A percentile compares a stretch with the other conserved stretches of the same genome.
Conservation (phyloP, 768 basidiomycete species). For the Mycena polygramma region DNA sequence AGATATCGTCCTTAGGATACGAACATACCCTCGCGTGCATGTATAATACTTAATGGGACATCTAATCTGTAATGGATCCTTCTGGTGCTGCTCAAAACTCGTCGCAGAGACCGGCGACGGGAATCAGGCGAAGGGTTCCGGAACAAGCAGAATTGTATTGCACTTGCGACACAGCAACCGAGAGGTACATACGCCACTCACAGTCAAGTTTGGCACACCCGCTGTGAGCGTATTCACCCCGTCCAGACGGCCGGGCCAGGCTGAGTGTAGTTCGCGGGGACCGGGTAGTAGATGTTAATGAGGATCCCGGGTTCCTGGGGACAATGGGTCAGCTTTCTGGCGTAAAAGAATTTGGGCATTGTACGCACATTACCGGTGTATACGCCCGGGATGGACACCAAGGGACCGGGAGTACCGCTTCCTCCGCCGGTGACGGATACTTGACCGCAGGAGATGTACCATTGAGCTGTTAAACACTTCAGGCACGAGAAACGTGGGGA, state of each 20-base stretch:
- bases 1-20: not conserved
- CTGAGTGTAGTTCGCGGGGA: conserved; percentile 48
- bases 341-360: not conserved
- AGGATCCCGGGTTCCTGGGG: conserved; percentile 43
- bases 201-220: too few species aligned
- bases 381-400: conserved; percentile 54
- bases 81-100: too few species aligned
- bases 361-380: conserved; percentile 48
- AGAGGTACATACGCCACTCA: too few species aligned
- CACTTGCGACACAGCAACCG: too few species aligned
- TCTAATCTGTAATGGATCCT: too few species aligned
- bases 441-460: conserved; percentile 55
- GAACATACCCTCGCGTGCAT: too few species aligned
- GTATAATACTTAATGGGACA: too few species aligned
- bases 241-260: conserved; percentile 45
- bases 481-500: not conserved
- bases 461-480: conserved; percentile 42
- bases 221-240: conserved; percentile 15
- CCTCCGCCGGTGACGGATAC: conserved; percentile 57
- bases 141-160: too few species aligned
- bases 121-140: too few species aligned
- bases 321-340: not conserved
- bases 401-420: conserved; percentile 50
- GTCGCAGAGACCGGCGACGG: too few species aligned
- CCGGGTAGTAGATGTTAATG: conserved; percentile 48